Percentiles rank a stretch among this genome's conserved stretches.
Conservation (phyloP, 2,329 filamentous ascomycete genomes). For the Westerdykella sp. region DNA sequence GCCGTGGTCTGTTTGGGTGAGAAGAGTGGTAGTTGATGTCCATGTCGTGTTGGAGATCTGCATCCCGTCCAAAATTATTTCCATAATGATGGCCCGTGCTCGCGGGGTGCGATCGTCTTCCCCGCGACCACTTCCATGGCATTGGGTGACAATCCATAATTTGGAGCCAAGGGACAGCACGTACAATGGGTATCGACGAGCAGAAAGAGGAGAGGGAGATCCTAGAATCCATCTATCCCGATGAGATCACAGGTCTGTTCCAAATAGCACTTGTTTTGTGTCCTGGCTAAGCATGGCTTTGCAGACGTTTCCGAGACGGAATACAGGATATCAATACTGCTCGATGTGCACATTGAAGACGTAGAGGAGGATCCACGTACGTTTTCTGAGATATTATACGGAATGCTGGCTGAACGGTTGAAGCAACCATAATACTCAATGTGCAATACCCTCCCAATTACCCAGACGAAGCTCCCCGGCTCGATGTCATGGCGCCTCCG, state of each 20-base stretch:
- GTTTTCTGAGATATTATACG: conserved; percentile 4
- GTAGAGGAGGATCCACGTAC: conserved; percentile 54
- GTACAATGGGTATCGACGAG: conserved; percentile 60
- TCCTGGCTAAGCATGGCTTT: conserved; percentile 10
- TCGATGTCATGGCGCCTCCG: conserved; percentile 71
- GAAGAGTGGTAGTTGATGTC: not conserved
- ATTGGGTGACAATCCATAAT: not conserved
- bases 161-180: not conserved
- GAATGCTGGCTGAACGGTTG: not conserved
- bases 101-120: not conserved
- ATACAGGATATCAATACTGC: conserved; percentile 76
- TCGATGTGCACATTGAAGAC: conserved; percentile 67
- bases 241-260: conserved; percentile 79
- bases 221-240: conserved; percentile 95
- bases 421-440: conserved; percentile 68
- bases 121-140: not conserved
- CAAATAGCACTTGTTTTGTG: not conserved
- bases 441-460: conserved; percentile 88
- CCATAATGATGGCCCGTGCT: not conserved
- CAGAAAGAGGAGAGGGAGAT: conserved; percentile 95
- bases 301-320: conserved; percentile 84
- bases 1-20: not conserved
- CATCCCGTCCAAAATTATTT: conserved; percentile 1
- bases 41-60: not conserved
- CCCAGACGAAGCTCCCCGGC: conserved; percentile 75